phyloP scores from a whole-genome alignment of 1,284 basidiomycete genomes.

The Clitocybe nebularis region DNA sequence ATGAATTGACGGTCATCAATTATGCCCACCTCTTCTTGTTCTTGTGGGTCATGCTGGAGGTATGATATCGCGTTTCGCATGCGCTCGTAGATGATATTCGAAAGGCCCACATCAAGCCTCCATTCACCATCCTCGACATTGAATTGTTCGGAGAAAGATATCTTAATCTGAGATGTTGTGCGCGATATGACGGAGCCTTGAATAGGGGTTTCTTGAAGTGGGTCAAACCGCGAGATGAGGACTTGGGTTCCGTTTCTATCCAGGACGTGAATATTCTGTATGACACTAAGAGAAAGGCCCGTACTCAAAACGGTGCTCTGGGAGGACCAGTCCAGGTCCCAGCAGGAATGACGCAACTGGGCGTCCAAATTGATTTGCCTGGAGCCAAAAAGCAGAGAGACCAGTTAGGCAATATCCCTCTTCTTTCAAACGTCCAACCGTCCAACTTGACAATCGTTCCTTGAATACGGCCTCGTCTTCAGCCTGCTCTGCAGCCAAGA shows the following conservation, averaged over 20 bases:
- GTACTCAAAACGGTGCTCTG: conserved; percentile 62
- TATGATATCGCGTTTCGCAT: conserved; percentile 66
- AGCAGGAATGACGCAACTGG: conserved; percentile 59
- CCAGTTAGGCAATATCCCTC: conserved; percentile 71
- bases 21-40: conserved; percentile 31
- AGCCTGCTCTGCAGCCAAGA: conserved; percentile 61
- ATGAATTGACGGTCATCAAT: conserved; percentile 37
- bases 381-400: conserved; percentile 61
- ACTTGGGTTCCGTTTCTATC: conserved; percentile 62
- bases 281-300: no score
- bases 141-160: conserved; percentile 55
- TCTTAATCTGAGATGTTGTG: conserved; percentile 45
- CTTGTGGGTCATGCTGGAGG: conserved; percentile 54
- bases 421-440: conserved; percentile 48
- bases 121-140: conserved; percentile 48
- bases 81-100: conserved; percentile 63
- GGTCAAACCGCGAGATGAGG: conserved; percentile 59
- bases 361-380: conserved; percentile 54
- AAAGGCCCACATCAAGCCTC: conserved; percentile 73
- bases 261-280: conserved; percentile 1
- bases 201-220: conserved; percentile 46
- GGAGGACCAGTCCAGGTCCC: conserved; percentile 54
- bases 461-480: conserved; percentile 57
- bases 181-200: conserved; percentile 54
- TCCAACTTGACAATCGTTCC: conserved; percentile 65